Conservation (phyloP, 1,284 basidiomycete genomes). For the Microbotryum intermedium region DNA sequence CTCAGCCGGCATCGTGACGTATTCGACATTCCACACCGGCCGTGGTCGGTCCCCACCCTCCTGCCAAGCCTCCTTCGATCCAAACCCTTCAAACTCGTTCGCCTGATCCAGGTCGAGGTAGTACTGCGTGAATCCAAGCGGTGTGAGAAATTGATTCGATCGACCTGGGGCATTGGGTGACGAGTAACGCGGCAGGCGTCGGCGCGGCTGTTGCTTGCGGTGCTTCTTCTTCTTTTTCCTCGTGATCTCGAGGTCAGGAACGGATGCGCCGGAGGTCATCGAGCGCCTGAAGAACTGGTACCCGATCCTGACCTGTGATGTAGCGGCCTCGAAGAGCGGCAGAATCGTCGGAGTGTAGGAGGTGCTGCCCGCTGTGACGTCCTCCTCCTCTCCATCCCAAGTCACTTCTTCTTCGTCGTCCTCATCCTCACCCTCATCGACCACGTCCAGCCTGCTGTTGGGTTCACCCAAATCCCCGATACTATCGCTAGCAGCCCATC, state of each 20-base stretch:
- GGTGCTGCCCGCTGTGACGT: too few species aligned
- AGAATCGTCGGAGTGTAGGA: not conserved
- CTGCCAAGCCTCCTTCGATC: conserved; percentile 7
- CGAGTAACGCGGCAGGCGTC: conserved; percentile 50
- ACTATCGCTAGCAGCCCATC: conserved; percentile 2
- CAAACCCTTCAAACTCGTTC: conserved; percentile 43
- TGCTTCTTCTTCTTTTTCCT: conserved; percentile 44
- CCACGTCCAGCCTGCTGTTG: conserved; percentile 2
- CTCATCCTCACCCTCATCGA: not conserved
- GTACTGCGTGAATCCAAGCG: conserved; percentile 76
- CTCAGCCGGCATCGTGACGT: conserved; percentile 55
- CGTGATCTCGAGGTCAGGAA: conserved; percentile 28
- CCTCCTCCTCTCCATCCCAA: conserved; percentile 2
- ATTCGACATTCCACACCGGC: conserved; percentile 67
- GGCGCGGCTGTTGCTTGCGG: conserved; percentile 47
- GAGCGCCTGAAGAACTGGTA: not conserved
- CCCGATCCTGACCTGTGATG: conserved; percentile 9
- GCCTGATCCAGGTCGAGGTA: conserved; percentile 57
- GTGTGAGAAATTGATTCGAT: conserved; percentile 58
- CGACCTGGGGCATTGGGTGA: conserved; percentile 60
- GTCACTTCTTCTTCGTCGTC: conserved; percentile 29
- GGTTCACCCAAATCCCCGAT: too few species aligned
- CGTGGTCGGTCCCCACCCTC: conserved; percentile 22
- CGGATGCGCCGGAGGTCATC: conserved; percentile 11
- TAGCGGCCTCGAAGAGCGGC: not conserved